Base-by-base conservation (phyloP, 2,329 filamentous ascomycete species). In the Epicoccum sorghinum region DNA sequence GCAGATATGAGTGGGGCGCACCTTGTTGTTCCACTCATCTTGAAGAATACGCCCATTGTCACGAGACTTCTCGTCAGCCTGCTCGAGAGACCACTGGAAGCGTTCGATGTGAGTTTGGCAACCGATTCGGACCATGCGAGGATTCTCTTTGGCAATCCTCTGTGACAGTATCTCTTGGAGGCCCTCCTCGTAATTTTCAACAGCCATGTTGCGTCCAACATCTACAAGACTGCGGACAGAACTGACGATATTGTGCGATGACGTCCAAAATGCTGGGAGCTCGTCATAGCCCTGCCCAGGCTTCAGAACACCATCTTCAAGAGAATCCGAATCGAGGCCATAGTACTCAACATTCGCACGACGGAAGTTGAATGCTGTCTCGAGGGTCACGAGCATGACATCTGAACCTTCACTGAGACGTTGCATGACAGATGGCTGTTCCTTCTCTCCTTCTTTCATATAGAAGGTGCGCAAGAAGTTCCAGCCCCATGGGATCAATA, bases 251-350 rank as follows among this genome's bases (percentile, higher is more conserved):
- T 76, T 76, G 50, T 75, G 68, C 1, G 83, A 86, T 13, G 90
- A 92, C 0, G 93, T 97, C 95, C 95, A 99, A 39, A 93, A 89
- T 55, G 90, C 87, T 0, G 89, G 85, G 7, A 97, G 80, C 9
- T 82, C 84, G 18, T 87, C 82, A 67, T 91, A 93, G 39, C 85
- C 83, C 13, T 82, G 77, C 22, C 72, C 68, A 13, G 69, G 53
- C 38, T 62, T 71, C 4, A 81, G 65, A 13, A 81, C 64, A 39
- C 79, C 77, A 41, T 80, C 75, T 3, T 65, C 53, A 29, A 95
- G 74, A 46, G 83, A 78, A 59, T 92, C 89, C 13, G 83, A 77
- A 14, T 83, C 81, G 4, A 97, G 81, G 2, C 91, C 91, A 70
- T 96, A 98, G 3, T 85, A 75, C 2, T 79, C 76, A 10, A 89